Conservation (phyloP, 2,329 filamentous ascomycete genomes). For the Cordyceps cicadae region DNA sequence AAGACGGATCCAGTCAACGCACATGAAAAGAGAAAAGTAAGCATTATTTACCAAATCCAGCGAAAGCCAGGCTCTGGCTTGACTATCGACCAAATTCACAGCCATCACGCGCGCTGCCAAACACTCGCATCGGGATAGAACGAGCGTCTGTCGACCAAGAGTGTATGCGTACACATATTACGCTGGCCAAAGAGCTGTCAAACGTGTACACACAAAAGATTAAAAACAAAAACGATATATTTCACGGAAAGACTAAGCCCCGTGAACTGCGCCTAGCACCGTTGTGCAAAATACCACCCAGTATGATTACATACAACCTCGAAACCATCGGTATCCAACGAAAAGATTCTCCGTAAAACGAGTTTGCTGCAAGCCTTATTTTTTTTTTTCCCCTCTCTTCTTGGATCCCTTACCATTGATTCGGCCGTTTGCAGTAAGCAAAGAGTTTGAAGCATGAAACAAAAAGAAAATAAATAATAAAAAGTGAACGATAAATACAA, state of each 20-base stretch:
- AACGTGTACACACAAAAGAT: background rate
- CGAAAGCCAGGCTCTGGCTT: too few species aligned
- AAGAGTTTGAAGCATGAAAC: background rate
- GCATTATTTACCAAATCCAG: too few species aligned
- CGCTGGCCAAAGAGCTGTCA: background rate
- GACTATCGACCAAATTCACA: too few species aligned
- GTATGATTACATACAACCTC: background rate
- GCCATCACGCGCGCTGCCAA: too few species aligned
- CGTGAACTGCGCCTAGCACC: background rate
- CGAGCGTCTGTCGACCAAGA: background rate
- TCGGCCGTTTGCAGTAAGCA: background rate
- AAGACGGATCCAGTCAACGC: too few species aligned
- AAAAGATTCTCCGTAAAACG: background rate
- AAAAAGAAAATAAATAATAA: background rate
- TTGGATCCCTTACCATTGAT: background rate
- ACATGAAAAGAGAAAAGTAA: too few species aligned
- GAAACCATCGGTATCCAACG: conserved; percentile 5
- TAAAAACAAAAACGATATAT: background rate
- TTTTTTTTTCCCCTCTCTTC: background rate
- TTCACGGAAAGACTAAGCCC: background rate
- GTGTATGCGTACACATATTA: background rate
- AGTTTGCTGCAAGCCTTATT: background rate
- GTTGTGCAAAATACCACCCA: background rate
- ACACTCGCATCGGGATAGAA: background rate
- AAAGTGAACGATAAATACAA: background rate